phyloP scores from a whole-genome alignment of 116 monocot genomes.

The Phalaenopsis hybrid region DNA sequence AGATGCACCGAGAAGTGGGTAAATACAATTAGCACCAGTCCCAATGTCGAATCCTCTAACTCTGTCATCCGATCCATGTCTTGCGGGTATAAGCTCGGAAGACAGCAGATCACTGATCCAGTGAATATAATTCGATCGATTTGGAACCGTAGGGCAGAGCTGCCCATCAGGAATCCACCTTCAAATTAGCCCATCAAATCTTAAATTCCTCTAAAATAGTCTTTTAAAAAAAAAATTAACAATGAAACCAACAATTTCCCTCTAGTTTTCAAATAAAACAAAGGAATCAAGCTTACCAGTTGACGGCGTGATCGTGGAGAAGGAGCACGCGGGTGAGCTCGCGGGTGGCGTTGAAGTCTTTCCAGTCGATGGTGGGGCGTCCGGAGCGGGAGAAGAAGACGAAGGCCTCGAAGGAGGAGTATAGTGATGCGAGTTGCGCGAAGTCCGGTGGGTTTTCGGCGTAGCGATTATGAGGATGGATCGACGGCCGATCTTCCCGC shows the following conservation, averaged over 20 bases:
- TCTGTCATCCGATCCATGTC: slow-evolving; percentile 16
- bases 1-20: slow-evolving; percentile 87
- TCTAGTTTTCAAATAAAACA: not conserved
- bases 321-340: slow-evolving; percentile 95
- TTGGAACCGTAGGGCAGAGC: slow-evolving; percentile 92
- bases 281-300: slow-evolving; percentile 37
- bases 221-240: not conserved
- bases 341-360: slow-evolving; percentile 81
- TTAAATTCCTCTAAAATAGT: too few species aligned
- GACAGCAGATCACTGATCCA: slow-evolving; percentile 84
- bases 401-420: slow-evolving; percentile 59
- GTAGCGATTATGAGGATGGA: slow-evolving; percentile 38
- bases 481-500: slow-evolving; percentile 20
- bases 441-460: slow-evolving; percentile 75
- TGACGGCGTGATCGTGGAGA: slow-evolving; percentile 82
- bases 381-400: slow-evolving; percentile 40
- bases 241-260: not conserved
- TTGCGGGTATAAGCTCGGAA: slow-evolving; percentile 49
- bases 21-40: slow-evolving; percentile 94
- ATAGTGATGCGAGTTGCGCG: slow-evolving; percentile 66
- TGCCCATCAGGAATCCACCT: slow-evolving; percentile 98
- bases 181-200: not conserved
- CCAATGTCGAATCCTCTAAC: slow-evolving; percentile 89
- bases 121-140: slow-evolving; percentile 85
- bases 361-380: slow-evolving; percentile 73